Evolutionary conservation across 1,284 basidiomycete species (phyloP), one percentile per base, ranked within the genome.

Genomic region (Austropuccinia psidii): DNA sequence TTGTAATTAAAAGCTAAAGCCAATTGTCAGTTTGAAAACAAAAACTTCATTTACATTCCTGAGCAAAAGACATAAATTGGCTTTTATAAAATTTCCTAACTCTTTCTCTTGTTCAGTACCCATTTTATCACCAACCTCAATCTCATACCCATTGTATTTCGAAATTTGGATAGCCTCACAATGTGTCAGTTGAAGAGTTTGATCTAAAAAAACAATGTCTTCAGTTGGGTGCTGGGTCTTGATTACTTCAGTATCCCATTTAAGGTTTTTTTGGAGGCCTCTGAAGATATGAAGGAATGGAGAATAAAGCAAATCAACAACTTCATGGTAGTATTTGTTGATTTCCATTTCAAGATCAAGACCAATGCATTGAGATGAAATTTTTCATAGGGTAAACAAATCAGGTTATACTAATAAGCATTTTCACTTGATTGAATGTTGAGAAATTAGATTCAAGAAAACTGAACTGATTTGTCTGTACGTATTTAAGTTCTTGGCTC

Each of bases 341-440:
- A 98, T 93, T 2, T 88, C 86, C 96, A 98, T 98, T 82, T 98
- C 95, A 77, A 98, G 85, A 90, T 98, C 95, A 77, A 98, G 88
- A 61, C 95, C 96, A 77, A 93, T 91, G 82, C 98, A 98, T 82
- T 98, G 96, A 54, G 95, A 31, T 60, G 35, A n/a, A 19, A 7
- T 11, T 11, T 15, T n/a, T n/a, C n/a, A n/a, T n/a, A n/a, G n/a
- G n/a, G n/a, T n/a, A n/a, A n/a, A n/a, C n/a, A n/a, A n/a, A n/a
- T n/a, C n/a, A n/a, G n/a, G n/a, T n/a, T n/a, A n/a, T n/a, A n/a
- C n/a, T n/a, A n/a, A n/a, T n/a, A n/a, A n/a, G n/a, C n/a, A n/a
- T n/a, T n/a, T n/a, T n/a, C n/a, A n/a, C n/a, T n/a, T n/a, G n/a
- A n/a, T n/a, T n/a, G n/a, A n/a, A n/a, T n/a, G n/a, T n/a, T n/a